Base-by-base conservation (phyloP, 148 eudicot species). In the Vaccinium myrtillus region DNA sequence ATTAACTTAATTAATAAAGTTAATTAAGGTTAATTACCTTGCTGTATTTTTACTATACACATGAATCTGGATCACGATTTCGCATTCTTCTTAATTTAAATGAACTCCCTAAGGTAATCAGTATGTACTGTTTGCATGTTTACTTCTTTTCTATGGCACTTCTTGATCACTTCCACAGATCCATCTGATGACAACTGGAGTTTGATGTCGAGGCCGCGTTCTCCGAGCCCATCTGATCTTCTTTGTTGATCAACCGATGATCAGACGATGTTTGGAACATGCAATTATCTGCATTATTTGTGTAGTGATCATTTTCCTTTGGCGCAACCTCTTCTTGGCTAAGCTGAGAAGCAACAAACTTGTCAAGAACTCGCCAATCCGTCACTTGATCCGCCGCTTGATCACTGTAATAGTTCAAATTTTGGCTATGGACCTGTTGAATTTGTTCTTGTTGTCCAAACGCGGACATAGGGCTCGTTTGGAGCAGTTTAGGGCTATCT, bases 321-420 rank as follows among this genome's bases (percentile, higher is more conserved):
- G 88, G 86, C 58, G 50, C 80, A 69, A 71, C 83, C 56, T 92
- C 94, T 53, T 88, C 94, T 65, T 93, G 95, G 84, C 95, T 94
- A 59, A 93, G 92, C 83, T 94, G 98, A 16, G 98, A 94, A 0
- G 98, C 98, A 39, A 94, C 98, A 86, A 94, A 92, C 87, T 94
- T 94, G 88, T 94, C 98, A 11, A 94, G 90, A 11, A 92, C 91
- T 73, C 98, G 90, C 98, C 98, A 94, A 89, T 94, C 98, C 0
- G 93, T 93, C 69, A 90, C 84, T 77, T 93, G 92, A 81, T 92
- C 93, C 82, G 67, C 88, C 3, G 87, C 88, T 25, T 82, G 83
- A 59, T 83, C 90, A 78, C 77, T 30, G 9, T n/a, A 10, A 21
- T 56, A 81, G 67, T 80, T 63, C 70, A 81, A 76, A 32, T 81